phyloP scores from a whole-genome alignment of 495 filamentous ascomycete species.

The Penicillium pancosmium region DNA sequence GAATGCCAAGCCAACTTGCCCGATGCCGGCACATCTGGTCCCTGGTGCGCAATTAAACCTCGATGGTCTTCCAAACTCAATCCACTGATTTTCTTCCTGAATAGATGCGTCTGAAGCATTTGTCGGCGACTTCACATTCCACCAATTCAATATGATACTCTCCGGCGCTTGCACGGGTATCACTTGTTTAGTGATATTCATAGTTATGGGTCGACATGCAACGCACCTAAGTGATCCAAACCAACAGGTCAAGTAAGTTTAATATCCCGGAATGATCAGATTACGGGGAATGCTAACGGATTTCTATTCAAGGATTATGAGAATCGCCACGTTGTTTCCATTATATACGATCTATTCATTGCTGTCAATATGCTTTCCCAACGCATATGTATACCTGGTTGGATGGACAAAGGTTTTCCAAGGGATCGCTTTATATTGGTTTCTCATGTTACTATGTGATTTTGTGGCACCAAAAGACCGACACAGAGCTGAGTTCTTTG shows the following conservation, averaged over 20 bases:
- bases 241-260: conserved; percentile 34
- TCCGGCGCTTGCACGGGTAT: conserved; percentile 26
- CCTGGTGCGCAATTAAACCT: conserved; percentile 1
- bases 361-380: conserved; percentile 29
- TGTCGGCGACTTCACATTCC: conserved; percentile 24
- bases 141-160: conserved; percentile 31
- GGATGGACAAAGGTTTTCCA: conserved; percentile 36
- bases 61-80: neutral
- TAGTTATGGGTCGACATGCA: conserved; percentile 27
- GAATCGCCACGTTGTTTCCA: conserved; percentile 28
- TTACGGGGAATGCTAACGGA: neutral
- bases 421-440: conserved; percentile 30
- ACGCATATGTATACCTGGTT: conserved; percentile 31
- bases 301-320: conserved; percentile 23
- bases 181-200: conserved; percentile 24
- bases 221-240: conserved; percentile 30
- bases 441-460: conserved; percentile 37
- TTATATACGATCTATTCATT: conserved; percentile 33
- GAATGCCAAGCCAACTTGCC: conserved; percentile 6
- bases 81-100: neutral
- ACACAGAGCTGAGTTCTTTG: conserved; percentile 27
- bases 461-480: conserved; percentile 27
- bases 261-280: neutral
- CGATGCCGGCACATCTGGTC: conserved; percentile 8
- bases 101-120: conserved; percentile 16